Percentiles rank a stretch among this genome's conserved stretches.
Conservation (phyloP, 345 rosid species). For the Alliaria petiolata region DNA sequence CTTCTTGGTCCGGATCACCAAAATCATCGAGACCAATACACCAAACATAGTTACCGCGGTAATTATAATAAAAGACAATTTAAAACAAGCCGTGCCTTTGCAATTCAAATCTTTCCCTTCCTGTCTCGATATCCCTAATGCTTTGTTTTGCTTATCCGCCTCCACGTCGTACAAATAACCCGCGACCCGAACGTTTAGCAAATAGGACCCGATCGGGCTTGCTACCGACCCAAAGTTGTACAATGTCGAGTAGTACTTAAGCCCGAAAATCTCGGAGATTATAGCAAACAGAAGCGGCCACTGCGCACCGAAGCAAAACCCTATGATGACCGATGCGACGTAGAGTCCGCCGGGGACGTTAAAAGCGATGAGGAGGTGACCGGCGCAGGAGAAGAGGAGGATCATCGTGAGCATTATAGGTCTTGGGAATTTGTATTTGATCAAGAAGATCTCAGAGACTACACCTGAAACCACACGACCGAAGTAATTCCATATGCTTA, state of each 20-base stretch:
- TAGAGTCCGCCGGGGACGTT: slow-evolving; percentile 48
- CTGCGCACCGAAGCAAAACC: slow-evolving; percentile 53
- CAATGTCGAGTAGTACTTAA: slow-evolving; percentile 49
- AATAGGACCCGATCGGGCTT: slow-evolving; percentile 47
- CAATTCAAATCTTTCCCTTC: slow-evolving; percentile 36
- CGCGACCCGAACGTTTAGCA: slow-evolving; percentile 43
- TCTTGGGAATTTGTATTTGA: slow-evolving; percentile 43
- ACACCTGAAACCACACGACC: slow-evolving; percentile 51
- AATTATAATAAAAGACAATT: slow-evolving; percentile 37
- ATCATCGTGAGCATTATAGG: slow-evolving; percentile 41
- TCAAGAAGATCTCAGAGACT: slow-evolving; percentile 41
- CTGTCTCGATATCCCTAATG: slow-evolving; percentile 16
- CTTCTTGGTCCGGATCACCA: slow-evolving; percentile 44
- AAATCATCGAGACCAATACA: slow-evolving; percentile 35
- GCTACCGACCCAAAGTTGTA: slow-evolving; percentile 42
- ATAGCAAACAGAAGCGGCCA: slow-evolving; percentile 47
- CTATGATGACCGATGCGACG: slow-evolving; percentile 46
- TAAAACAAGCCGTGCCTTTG: slow-evolving; percentile 42
- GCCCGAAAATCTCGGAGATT: slow-evolving; percentile 53
- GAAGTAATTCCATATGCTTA: slow-evolving; percentile 56
- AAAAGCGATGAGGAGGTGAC: slow-evolving; percentile 46
- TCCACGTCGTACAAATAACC: slow-evolving; percentile 49
- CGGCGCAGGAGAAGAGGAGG: slow-evolving; percentile 39
- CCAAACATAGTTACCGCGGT: slow-evolving; percentile 44
- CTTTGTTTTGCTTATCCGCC: slow-evolving; percentile 37